Percentiles rank a stretch among this genome's conserved stretches.
phyloP scores from a whole-genome alignment of 2,329 filamentous ascomycete species.

The Botrytis squamosa region DNA sequence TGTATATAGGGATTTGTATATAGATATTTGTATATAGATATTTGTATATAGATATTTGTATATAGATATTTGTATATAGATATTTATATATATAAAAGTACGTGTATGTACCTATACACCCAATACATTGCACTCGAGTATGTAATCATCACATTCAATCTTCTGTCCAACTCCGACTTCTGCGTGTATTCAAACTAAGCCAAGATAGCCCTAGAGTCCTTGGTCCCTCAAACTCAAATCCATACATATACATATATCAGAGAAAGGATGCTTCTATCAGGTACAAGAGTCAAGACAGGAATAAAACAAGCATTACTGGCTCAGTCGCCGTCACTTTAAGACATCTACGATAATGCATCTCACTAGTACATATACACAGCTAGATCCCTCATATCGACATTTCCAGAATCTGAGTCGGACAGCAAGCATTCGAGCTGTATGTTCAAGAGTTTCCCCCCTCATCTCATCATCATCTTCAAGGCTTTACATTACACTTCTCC shows the following conservation, averaged over 20 bases:
- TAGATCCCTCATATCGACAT: neutral
- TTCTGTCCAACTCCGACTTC: neutral
- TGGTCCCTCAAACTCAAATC: neutral
- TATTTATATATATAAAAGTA: too few relatives aligned
- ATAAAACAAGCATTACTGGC: neutral
- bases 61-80: neutral
- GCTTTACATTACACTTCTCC: neutral
- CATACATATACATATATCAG: neutral
- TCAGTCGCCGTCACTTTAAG: neutral
- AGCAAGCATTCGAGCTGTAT: neutral
- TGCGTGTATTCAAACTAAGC: neutral
- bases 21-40: neutral
- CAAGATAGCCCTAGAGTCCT: neutral
- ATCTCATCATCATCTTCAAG: neutral
- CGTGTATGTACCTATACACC: too few relatives aligned
- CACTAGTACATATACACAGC: neutral
- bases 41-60: too few relatives aligned
- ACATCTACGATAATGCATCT: neutral
- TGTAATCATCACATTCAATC: neutral
- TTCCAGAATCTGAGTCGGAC: neutral
- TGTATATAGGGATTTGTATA: rapidly evolving
- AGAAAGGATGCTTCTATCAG: neutral
- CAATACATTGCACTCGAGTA: neutral
- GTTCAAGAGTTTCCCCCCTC: neutral
- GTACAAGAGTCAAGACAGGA: neutral